A percentile compares a stretch with the other conserved stretches of the same genome.
These are phyloP conservation scores for Linnemannia hyalina DNA, from an alignment of 192 early-diverging fungal species.

Conservation along the genomic window DNA sequence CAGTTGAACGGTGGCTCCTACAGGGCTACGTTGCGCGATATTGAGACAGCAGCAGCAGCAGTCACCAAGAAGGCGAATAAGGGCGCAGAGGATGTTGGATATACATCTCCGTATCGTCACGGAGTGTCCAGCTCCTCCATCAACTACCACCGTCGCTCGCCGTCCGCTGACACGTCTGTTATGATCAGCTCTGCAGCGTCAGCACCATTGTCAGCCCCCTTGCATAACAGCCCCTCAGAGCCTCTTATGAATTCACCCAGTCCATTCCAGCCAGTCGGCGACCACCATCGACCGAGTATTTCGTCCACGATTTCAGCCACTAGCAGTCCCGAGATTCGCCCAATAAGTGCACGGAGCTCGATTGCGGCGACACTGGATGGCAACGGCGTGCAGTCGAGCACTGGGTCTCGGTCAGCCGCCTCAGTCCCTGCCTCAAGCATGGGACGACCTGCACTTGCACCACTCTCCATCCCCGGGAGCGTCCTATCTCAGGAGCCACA, in stretches of 20 bases:
- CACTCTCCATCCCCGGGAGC: background rate
- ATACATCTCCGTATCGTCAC: slow-evolving; percentile 54
- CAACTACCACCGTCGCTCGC: slow-evolving; percentile 46
- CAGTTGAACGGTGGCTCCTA: background rate
- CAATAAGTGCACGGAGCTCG: background rate
- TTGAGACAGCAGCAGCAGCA: slow-evolving; percentile 9
- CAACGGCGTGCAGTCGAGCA: background rate
- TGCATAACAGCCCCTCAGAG: background rate
- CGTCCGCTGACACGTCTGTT: slow-evolving; percentile 32
- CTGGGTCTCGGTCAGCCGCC: background rate
- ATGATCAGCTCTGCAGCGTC: background rate
- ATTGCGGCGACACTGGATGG: background rate
- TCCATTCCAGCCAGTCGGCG: background rate
- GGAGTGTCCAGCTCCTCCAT: slow-evolving; percentile 53
- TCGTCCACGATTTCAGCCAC: background rate
- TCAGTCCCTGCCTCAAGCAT: background rate
- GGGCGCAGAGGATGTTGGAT: slow-evolving; percentile 40
- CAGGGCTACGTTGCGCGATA: slow-evolving; percentile 24
- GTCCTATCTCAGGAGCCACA: background rate
- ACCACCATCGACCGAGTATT: slow-evolving; percentile 2
- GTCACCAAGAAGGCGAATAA: slow-evolving; percentile 12
- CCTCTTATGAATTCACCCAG: background rate
- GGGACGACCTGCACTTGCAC: background rate
- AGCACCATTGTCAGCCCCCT: slow-evolving; percentile 1
- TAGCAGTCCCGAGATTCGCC: background rate